Evolutionary conservation across 225 moss, liverwort and hornwort species (phyloP).

Genomic region (Sphagnum tenellum): DNA sequence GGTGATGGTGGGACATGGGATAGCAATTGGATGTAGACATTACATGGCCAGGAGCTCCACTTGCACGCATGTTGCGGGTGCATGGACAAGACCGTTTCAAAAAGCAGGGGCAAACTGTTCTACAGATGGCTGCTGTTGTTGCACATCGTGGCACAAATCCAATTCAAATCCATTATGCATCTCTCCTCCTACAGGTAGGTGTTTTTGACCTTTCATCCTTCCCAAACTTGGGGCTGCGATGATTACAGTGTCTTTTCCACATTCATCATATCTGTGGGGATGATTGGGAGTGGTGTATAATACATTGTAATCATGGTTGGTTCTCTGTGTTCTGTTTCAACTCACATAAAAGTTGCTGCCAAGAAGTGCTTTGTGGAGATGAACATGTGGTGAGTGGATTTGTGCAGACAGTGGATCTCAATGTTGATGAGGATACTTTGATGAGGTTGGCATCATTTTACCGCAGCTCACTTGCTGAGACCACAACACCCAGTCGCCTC

Average conservation of each 20-base stretch:
- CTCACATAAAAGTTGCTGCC: too few species aligned
- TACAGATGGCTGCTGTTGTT: conserved; percentile 82
- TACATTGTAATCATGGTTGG: too few species aligned
- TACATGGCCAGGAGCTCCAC: conserved; percentile 88
- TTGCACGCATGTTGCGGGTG: conserved; percentile 84
- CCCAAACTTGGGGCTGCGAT: neutral
- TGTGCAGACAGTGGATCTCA: conserved; percentile 79
- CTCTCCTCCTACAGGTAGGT: conserved; percentile 77
- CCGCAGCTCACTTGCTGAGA: conserved; percentile 72
- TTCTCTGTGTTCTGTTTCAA: too few species aligned
- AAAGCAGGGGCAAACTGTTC: conserved; percentile 60
- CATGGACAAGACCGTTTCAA: conserved; percentile 66
- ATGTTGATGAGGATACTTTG: conserved; percentile 92
- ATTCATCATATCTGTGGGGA: too few species aligned
- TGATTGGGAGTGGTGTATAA: too few species aligned
- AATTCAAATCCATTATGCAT: conserved; percentile 85
- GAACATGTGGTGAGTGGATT: too few species aligned
- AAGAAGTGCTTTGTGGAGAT: too few species aligned
- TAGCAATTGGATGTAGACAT: conserved; percentile 97
- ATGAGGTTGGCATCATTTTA: conserved; percentile 97
- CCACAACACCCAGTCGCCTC: conserved; percentile 81
- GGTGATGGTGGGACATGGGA: neutral
- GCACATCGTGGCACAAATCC: conserved; percentile 69
- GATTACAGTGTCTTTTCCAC: neutral
- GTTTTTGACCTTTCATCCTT: neutral